Base-by-base conservation (phyloP, 1,139 yeast species). In the Diutina mesorugosa region DNA sequence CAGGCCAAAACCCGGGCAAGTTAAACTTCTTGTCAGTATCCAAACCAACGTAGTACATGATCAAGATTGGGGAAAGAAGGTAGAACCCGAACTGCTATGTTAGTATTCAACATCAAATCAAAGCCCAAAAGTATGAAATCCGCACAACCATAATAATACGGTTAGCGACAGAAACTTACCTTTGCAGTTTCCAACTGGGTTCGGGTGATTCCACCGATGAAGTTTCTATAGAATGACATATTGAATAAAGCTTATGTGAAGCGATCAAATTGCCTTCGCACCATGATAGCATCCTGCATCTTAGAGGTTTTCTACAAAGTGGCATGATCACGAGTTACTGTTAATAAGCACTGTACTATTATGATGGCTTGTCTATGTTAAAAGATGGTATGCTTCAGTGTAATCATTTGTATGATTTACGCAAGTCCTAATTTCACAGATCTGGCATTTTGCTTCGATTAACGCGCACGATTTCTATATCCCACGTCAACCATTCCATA, bases 1-100 rank as follows among this genome's bases (percentile, higher is more conserved):
- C 97, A 1, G 98, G 98, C 96, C 96, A 90, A 70, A 89, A 90
- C 18, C 96, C 96, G n/a, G 96, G 95, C 57, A 90, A 84, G 66
- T 90, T 89, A 68, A 91, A 83, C 72, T 90, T 90, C 63, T 78
- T 81, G 69, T 91, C 96, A 1, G 97, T 87, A 64, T 90, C 91
- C 52, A 87, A 79, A 66, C 97, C 97, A 56, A 90, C 91, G 65
- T 87, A 91, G 70, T 89, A 85, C 98, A 91, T 91, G 64, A 90
- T 85, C 26, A 81, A 80, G 56, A 91, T 87, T 0, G 97, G 98
- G 1, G 95, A 83, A 64, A 90, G 74, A 56, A 91, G 81, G 68
- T 89, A 90, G 65, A 90, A 86, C 0, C 96, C 85, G 71, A 91
- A 90, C 87, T 84, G 45, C 58, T 41, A 47, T 68, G 53, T 67